Conservation (phyloP, 2,329 filamentous ascomycete species). For the Pseudocercospora fijiensis region DNA sequence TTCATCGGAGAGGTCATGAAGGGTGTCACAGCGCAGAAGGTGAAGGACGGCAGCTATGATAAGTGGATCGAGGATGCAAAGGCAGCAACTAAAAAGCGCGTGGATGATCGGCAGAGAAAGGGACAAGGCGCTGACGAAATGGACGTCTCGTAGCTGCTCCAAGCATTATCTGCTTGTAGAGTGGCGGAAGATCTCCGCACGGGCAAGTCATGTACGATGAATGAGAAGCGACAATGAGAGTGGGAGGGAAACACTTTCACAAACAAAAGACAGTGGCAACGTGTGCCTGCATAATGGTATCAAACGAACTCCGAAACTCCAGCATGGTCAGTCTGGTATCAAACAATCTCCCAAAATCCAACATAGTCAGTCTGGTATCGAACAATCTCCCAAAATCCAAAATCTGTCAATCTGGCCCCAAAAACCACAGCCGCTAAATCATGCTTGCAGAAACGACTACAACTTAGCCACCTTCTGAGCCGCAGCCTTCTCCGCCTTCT, state of each 20-base stretch:
- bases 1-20: conserved; percentile 90
- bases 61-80: conserved; percentile 71
- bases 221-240: not conserved
- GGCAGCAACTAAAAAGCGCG: conserved; percentile 54
- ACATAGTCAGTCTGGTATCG: not conserved
- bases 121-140: conserved; percentile 42
- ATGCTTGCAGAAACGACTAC: not conserved
- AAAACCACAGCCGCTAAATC: not conserved
- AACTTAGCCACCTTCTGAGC: too few relatives aligned
- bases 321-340: not conserved
- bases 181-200: not conserved
- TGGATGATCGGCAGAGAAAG: conserved; percentile 48
- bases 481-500: too few relatives aligned
- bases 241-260: not conserved
- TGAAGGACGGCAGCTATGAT: conserved; percentile 66
- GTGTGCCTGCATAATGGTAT: too few relatives aligned
- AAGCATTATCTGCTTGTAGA: not conserved
- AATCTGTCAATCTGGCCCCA: not conserved
- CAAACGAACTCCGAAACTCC: not conserved
- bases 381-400: not conserved
- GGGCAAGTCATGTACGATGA: not conserved
- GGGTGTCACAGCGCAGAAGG: conserved; percentile 73
- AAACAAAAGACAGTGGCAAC: not conserved
- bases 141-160: conserved; percentile 35
- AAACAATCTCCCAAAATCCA: not conserved